Evolutionary conservation across 495 filamentous ascomycete species (phyloP), one percentile per base, ranked within the genome.

Genomic region (Extremus antarcticus): DNA sequence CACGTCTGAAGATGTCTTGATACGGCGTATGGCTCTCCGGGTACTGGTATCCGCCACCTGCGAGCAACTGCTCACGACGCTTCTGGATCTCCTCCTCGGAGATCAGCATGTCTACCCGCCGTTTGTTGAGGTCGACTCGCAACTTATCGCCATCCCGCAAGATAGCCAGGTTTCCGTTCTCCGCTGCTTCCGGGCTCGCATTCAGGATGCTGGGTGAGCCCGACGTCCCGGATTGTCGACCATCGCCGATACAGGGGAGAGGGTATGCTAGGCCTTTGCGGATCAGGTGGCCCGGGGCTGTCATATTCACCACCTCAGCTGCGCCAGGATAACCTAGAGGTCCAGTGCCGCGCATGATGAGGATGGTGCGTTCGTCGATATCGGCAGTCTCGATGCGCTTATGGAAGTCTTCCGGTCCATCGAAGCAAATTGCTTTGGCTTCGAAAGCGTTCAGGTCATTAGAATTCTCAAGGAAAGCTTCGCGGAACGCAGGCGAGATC

Each of bases 161-260:
- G 25, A 82, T 62, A 32, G 71, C 78, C 19, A 82, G 68, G 29
- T 80, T 80, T 10, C 79, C 78, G 8, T 79, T 78, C 13, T 77
- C 76, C n/a, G 78, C 77, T 41, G 79, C 79, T 56, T 82, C 79
- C 10, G 79, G 79, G 47, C 74, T 78, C 16, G 76, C 76, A 55
- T 79, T 78, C 20, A 78, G 61, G 48, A 80, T 80, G 20, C 74
- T 78, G 13, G 75, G 75, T 1, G 74, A 78, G 1, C 71, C 74
- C n/a, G 75, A 78, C 9, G 76, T 78, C 47, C 77, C 74, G 51
- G 76, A 74, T 64, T 80, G 73, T 62, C 79, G 64, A 17, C 79
- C 72, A 59, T 83, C 50, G 38, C 50, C 46, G 62, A 82, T 73
- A 59, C 78, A 77, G 53, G 78, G 74, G 19, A 81, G 63, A 24